Base-by-base conservation (phyloP, 192 early-diverging fungal genomes). In the Rhizophlyctis rosea region DNA sequence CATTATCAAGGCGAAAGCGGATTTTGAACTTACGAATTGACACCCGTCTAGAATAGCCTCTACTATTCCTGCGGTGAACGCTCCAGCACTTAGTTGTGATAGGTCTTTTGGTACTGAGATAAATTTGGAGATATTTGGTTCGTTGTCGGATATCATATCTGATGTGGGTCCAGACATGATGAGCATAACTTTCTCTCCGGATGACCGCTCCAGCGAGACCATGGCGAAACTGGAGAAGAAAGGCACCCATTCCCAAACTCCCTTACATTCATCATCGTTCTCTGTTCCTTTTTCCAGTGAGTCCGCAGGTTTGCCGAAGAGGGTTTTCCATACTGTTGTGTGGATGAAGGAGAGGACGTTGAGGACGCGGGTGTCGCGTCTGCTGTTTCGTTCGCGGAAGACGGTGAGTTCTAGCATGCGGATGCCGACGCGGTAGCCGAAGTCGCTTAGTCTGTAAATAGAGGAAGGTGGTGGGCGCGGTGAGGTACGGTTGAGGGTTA, bases 81-180 rank as follows among this genome's bases (percentile, higher is more conserved):
- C 95, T 34, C 90, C 91, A 4, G 91, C 90, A 72, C 93, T 96
- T 32, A 99, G 85, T 31, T 88, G 86, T 24, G 93, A 84, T 65
- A 95, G 79, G 68, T 99, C 97, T 62, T 89, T 90, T 2, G 97
- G 97, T 4, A 95, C 87, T 4, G 93, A 93, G 36, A 99, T 93
- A 72, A 89, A 98, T 69, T 87, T 90, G 31, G 87, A 87, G 44
- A 97, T 77, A 3, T 87, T 59, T 1, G 95, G 95, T 48, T 99
- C 95, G 64, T 98, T 98, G 70, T 99, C 97, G n/a, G 88, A 92
- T 30, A 99, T 94, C 97, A 99, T 99, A 69, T 98, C 92, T 94
- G 66, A 44, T 11, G 61, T 13, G 18, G 9, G 14, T n/a, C 18
- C 21, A 16, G 36, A 64, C 16, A 32, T 1, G 7, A 13, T 18